Conservation (phyloP, 2,329 filamentous ascomycete species). For the Verticillium nubilum region DNA sequence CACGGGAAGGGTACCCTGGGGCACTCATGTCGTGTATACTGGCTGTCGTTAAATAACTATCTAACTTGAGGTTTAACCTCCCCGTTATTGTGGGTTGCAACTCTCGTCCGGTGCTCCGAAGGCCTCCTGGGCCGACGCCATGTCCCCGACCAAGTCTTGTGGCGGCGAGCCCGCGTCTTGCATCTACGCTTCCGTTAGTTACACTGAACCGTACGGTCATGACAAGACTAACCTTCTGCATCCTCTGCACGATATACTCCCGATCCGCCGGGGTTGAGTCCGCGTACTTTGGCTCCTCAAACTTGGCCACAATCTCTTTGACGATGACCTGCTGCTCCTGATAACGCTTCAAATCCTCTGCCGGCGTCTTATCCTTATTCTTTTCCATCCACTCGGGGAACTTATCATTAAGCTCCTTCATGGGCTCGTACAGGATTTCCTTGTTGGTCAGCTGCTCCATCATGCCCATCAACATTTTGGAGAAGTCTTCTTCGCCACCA, state of each 20-base stretch:
- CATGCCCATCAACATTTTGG: conserved; percentile 93
- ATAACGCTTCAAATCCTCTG: conserved; percentile 74
- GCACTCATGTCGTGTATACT: conserved; percentile 7
- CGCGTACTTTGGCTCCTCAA: conserved; percentile 75
- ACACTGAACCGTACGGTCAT: neutral
- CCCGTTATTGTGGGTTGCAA: conserved; percentile 55
- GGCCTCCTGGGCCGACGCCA: conserved; percentile 74
- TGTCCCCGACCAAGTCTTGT: conserved; percentile 83
- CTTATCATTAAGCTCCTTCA: conserved; percentile 94
- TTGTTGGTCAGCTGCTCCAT: conserved; percentile 99
- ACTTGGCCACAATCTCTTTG: conserved; percentile 79
- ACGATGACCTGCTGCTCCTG: conserved; percentile 76
- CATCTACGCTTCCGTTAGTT: conserved; percentile 59
- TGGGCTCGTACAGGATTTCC: conserved; percentile 95
- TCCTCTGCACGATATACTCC: conserved; percentile 91
- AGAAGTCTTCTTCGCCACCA: conserved; percentile 75
- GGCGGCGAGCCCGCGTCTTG: conserved; percentile 91
- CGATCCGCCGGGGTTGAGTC: conserved; percentile 78
- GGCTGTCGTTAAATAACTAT: neutral
- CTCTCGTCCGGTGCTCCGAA: conserved; percentile 56
- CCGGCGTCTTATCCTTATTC: conserved; percentile 60
- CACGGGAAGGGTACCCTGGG: neutral
- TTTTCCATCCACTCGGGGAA: conserved; percentile 85
- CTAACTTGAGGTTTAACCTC: neutral
- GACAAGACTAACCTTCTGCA: conserved; percentile 75